Percentiles rank a stretch among this genome's conserved stretches.
Evolutionary conservation across 2,329 filamentous ascomycete genomes (phyloP).

Genomic region (Colletotrichum sp.): DNA sequence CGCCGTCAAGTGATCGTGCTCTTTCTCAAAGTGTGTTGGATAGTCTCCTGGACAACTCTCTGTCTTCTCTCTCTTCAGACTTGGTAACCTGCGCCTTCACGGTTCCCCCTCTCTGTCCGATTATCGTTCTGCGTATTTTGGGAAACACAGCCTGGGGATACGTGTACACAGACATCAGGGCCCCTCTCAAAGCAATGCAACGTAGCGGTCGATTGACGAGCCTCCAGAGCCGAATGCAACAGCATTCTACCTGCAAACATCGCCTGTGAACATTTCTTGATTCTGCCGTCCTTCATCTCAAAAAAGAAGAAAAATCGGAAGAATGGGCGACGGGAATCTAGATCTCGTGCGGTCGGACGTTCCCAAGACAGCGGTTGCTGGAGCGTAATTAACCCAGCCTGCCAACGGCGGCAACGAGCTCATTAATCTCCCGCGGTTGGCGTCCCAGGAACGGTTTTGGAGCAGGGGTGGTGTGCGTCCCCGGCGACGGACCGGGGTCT

Average conservation of each 20-base stretch:
- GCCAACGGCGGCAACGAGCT: neutral
- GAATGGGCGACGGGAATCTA: neutral
- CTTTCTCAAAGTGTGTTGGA: neutral
- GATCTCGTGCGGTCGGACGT: neutral
- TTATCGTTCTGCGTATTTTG: neutral
- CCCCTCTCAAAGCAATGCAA: neutral
- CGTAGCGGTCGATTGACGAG: neutral
- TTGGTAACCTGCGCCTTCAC: neutral
- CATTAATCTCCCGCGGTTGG: conserved; percentile 6
- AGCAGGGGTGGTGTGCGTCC: neutral
- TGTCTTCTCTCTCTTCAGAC: neutral
- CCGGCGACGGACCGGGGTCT: neutral
- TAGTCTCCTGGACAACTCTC: neutral
- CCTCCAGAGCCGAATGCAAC: neutral
- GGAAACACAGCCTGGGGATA: neutral
- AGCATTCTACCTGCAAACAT: neutral
- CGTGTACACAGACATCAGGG: neutral
- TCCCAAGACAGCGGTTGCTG: neutral
- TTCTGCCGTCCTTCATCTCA: neutral
- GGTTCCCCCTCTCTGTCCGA: accelerated
- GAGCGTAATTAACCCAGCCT: neutral
- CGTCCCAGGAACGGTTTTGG: conserved; percentile 2
- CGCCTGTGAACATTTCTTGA: neutral
- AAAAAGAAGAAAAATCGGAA: neutral
- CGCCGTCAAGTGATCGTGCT: neutral